These are phyloP conservation scores for Phyllosticta ampelicida DNA, from an alignment of 2,329 filamentous ascomycete species.

Conservation along the genomic window DNA sequence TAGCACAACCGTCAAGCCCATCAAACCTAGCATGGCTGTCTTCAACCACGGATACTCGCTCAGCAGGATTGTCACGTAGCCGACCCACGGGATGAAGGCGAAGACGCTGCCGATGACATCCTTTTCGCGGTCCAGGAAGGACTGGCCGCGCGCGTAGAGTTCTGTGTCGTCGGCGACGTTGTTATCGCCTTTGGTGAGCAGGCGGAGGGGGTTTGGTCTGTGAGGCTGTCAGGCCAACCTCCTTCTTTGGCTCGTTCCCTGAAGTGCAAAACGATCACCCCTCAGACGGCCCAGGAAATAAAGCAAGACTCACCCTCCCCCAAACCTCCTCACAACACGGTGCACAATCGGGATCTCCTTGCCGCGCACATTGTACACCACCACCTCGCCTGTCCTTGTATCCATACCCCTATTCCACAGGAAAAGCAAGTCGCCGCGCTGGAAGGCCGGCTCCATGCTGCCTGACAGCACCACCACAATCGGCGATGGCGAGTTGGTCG, in stretches of 20 bases:
- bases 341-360: slow-evolving; percentile 99
- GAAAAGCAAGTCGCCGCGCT: slow-evolving; percentile 65
- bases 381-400: slow-evolving; percentile 60
- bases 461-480: slow-evolving; percentile 78
- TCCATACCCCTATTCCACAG: slow-evolving; percentile 60
- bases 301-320: slow-evolving; percentile 40
- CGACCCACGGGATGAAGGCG: slow-evolving; percentile 86
- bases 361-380: slow-evolving; percentile 74
- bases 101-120: slow-evolving; percentile 92
- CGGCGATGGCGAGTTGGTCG: slow-evolving; percentile 53
- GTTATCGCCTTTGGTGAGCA: slow-evolving; percentile 97
- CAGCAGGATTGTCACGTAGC: slow-evolving; percentile 92
- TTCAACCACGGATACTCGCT: slow-evolving; percentile 97
- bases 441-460: slow-evolving; percentile 76
- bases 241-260: neutral
- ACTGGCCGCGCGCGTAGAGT: slow-evolving; percentile 74
- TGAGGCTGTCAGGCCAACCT: neutral
- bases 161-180: slow-evolving; percentile 90
- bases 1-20: slow-evolving; percentile 87
- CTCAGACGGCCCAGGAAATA: neutral
- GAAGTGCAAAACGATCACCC: neutral
- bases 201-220: slow-evolving; percentile 43
- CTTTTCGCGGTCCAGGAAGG: slow-evolving; percentile 66
- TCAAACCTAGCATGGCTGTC: slow-evolving; percentile 84
- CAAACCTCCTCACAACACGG: slow-evolving; percentile 65